A percentile compares a stretch with the other conserved stretches of the same genome.
These are phyloP conservation scores for Hammondia hammondi DNA, from an alignment of 169 alveolate genomes.

Conservation along the genomic window DNA sequence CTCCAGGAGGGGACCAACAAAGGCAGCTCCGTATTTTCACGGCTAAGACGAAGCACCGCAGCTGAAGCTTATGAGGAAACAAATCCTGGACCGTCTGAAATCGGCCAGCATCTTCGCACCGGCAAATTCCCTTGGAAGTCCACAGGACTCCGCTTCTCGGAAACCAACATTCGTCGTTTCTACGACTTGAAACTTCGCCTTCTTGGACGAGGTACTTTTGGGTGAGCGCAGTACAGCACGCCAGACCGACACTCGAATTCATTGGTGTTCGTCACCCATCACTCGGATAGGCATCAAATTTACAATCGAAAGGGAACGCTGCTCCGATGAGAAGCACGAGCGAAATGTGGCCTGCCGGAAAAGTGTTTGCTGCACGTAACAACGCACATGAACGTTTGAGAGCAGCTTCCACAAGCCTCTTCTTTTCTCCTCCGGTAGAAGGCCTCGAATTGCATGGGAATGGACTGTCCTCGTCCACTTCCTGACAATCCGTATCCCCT, in stretches of 20 bases:
- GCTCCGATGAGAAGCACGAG: no score
- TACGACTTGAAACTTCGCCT: background rate
- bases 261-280: no score
- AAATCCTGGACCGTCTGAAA: background rate
- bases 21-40: background rate
- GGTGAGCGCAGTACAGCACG: background rate
- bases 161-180: background rate
- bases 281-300: no score
- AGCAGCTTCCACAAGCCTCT: no score
- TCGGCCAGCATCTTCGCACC: background rate
- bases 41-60: background rate
- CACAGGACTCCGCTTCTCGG: background rate
- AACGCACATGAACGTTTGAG: no score
- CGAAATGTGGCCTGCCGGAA: no score
- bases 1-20: background rate
- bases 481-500: background rate
- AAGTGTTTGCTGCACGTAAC: no score
- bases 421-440: no score
- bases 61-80: background rate
- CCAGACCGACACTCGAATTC: no score
- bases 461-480: no score
- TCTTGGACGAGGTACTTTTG: constrained; percentile 22
- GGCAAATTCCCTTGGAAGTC: background rate
- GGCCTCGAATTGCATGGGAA: no score
- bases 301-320: no score